phyloP scores from a whole-genome alignment of 2,329 filamentous ascomycete species.

The Neonectria faginata region DNA sequence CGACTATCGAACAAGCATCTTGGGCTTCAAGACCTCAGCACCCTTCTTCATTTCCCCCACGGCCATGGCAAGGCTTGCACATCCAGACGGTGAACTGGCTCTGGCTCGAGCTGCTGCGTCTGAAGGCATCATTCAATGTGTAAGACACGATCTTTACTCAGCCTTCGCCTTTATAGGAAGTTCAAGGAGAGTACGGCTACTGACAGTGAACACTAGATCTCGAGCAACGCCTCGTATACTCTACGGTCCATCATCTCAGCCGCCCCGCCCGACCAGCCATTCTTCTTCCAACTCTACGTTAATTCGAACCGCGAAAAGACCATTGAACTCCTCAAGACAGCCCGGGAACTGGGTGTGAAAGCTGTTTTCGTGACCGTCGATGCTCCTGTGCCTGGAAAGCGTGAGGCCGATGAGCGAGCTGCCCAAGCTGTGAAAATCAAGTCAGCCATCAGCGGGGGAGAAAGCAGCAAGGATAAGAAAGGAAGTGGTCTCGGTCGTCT shows the following conservation, averaged over 20 bases:
- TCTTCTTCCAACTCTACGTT: conserved; percentile 67
- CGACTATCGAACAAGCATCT: conserved; percentile 40
- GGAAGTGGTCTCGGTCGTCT: conserved; percentile 63
- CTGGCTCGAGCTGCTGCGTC: conserved; percentile 61
- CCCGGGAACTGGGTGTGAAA: conserved; percentile 59
- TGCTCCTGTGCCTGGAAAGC: conserved; percentile 64
- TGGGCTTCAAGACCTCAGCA: conserved; percentile 31
- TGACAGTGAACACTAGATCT: conserved; percentile 50
- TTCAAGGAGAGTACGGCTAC: not conserved
- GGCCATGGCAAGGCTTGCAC: conserved; percentile 37
- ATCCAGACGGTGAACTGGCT: conserved; percentile 59
- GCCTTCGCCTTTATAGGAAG: too few species aligned
- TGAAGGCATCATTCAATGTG: conserved; percentile 62
- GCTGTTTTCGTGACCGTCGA: conserved; percentile 64
- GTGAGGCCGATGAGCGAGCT: conserved; percentile 66
- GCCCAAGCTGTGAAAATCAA: conserved; percentile 56
- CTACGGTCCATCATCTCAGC: conserved; percentile 56
- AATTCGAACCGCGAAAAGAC: conserved; percentile 62
- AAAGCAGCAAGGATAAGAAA: conserved; percentile 61
- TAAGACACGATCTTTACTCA: too few species aligned
- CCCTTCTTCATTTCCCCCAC: conserved; percentile 41
- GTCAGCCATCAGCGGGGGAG: conserved; percentile 53
- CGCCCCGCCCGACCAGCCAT: conserved; percentile 52
- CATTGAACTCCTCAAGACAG: conserved; percentile 54
- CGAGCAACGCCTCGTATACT: conserved; percentile 63